Percentiles rank a stretch among this genome's conserved stretches.
These are phyloP conservation scores for Monosporascus sp. DNA, from an alignment of 2,329 filamentous ascomycete species.

Conservation along the genomic window DNA sequence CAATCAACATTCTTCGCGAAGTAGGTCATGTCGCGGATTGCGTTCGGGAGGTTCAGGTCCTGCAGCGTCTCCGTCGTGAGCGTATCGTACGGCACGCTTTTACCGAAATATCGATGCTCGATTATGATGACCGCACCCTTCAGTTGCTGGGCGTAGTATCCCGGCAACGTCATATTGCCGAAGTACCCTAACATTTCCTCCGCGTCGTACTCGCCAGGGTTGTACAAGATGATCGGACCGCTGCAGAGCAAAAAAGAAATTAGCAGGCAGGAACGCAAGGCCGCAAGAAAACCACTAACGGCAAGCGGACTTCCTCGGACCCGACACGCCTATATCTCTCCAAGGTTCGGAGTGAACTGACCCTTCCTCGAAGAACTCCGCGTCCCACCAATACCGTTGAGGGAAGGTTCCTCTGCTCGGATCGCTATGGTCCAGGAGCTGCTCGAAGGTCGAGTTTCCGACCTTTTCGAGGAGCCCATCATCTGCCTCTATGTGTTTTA, in stretches of 20 bases:
- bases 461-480: too few species aligned
- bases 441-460: constrained; percentile 26
- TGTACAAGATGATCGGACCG: constrained; percentile 16
- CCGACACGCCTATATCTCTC: neutral
- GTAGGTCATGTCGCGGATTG: constrained; percentile 22
- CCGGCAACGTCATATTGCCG: constrained; percentile 7
- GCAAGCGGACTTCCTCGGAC: neutral
- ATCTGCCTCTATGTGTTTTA: too few species aligned
- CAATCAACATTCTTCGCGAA: constrained; percentile 31
- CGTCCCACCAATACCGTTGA: constrained; percentile 35
- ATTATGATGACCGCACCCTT: constrained; percentile 14
- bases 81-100: constrained; percentile 12
- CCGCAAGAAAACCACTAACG: too few species aligned
- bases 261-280: too few species aligned
- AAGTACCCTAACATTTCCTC: constrained; percentile 9
- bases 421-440: constrained; percentile 35
- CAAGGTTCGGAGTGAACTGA: constrained; percentile 1
- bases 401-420: constrained; percentile 35
- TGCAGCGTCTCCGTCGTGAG: constrained; percentile 16
- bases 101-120: constrained; percentile 17
- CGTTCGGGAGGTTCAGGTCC: constrained; percentile 20
- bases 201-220: constrained; percentile 11
- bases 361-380: constrained; percentile 15
- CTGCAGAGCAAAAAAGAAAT: too few species aligned
- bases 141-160: constrained; percentile 11